These are phyloP conservation scores for Cryptosporidium sp. DNA, from an alignment of 169 alveolate genomes.

Conservation along the genomic window DNA sequence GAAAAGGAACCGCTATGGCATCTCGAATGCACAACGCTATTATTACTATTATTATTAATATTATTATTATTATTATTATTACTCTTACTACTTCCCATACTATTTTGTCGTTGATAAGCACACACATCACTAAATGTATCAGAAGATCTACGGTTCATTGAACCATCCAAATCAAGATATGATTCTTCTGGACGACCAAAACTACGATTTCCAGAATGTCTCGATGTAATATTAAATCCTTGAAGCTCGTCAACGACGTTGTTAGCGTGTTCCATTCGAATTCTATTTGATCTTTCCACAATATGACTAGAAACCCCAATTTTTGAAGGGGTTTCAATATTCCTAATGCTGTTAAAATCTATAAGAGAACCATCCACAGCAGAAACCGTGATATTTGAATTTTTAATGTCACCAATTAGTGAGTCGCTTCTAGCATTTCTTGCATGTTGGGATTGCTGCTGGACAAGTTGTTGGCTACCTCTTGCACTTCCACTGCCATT, in stretches of 20 bases:
- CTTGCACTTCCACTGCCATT: slow-evolving; percentile 4
- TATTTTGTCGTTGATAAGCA: slow-evolving; percentile 7
- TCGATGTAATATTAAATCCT: background rate
- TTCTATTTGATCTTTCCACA: background rate
- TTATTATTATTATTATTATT: background rate
- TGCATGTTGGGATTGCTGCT: slow-evolving; percentile 18
- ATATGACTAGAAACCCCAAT: background rate
- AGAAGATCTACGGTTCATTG: slow-evolving; percentile 37
- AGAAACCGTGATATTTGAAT: background rate
- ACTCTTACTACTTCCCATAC: background rate
- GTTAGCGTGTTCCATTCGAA: slow-evolving; percentile 3
- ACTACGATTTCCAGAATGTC: slow-evolving; percentile 3
- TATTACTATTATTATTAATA: background rate
- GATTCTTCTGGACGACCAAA: slow-evolving; percentile 41
- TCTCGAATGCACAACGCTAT: slow-evolving; percentile 2
- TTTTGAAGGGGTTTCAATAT: slow-evolving; percentile 7
- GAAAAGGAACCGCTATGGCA: slow-evolving; percentile 6
- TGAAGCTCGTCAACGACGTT: slow-evolving; percentile 19
- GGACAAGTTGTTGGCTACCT: slow-evolving; percentile 30
- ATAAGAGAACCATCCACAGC: background rate
- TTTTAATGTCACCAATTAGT: slow-evolving; percentile 23
- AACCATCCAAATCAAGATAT: slow-evolving; percentile 43
- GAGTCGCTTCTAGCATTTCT: slow-evolving; percentile 57
- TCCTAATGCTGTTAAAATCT: slow-evolving; percentile 12
- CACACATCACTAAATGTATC: slow-evolving; percentile 31